Evolutionary conservation across 352 stramenopile genomes (phyloP).

Genomic region (Halophytophthora polymorphica): DNA sequence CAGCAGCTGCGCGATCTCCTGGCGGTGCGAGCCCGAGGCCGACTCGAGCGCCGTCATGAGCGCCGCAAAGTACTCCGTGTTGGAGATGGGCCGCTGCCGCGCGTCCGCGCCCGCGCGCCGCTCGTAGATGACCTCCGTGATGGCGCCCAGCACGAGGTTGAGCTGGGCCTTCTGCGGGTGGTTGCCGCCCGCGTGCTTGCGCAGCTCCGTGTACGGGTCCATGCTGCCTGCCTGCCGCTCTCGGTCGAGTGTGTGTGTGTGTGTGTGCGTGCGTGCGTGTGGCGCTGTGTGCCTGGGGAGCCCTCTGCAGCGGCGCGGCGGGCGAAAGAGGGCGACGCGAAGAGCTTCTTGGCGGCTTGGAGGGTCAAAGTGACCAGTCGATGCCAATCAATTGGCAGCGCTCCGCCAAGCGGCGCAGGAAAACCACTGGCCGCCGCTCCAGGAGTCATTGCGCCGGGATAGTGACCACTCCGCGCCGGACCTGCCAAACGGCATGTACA

Average conservation of each 20-base stretch:
- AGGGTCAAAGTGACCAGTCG: slow-evolving; percentile 1
- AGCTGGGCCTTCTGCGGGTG: slow-evolving; percentile 82
- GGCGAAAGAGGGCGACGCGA: slow-evolving; percentile 8
- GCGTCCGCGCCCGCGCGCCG: slow-evolving; percentile 32
- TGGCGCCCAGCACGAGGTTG: slow-evolving; percentile 80
- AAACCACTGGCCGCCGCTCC: slow-evolving; percentile 42
- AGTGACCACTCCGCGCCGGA: background rate
- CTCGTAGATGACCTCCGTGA: slow-evolving; percentile 83
- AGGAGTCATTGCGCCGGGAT: slow-evolving; percentile 39
- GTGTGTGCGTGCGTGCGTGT: too few species aligned
- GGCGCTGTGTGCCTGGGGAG: too few species aligned
- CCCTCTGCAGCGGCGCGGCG: background rate
- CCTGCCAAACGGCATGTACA: too few species aligned
- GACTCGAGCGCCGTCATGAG: slow-evolving; percentile 86
- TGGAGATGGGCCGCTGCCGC: slow-evolving; percentile 42
- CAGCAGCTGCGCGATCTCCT: slow-evolving; percentile 77
- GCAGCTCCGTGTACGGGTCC: slow-evolving; percentile 80
- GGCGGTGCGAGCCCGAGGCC: slow-evolving; percentile 61
- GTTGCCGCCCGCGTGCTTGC: slow-evolving; percentile 67
- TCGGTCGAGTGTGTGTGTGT: background rate
- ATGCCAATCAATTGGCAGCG: slow-evolving; percentile 43
- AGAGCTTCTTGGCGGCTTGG: slow-evolving; percentile 7
- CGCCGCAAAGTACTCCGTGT: slow-evolving; percentile 85
- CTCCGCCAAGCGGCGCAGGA: slow-evolving; percentile 13
- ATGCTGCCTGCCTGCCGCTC: slow-evolving; percentile 23